Conservation (phyloP, 495 filamentous ascomycete species). For the Xylaria intraflava region DNA sequence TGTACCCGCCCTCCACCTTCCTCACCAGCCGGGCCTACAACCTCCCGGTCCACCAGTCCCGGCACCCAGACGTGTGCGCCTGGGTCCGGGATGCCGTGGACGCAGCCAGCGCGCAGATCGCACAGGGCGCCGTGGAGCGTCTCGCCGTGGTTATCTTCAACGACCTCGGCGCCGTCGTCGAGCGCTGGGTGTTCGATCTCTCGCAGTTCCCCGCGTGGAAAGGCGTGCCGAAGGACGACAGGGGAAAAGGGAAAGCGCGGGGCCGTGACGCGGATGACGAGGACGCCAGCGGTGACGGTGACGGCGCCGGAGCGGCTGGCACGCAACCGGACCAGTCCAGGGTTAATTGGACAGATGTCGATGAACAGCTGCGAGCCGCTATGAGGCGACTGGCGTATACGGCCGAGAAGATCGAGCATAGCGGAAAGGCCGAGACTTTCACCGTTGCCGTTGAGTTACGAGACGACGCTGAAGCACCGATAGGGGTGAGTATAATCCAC, state of each 20-base stretch:
- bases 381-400: constrained; percentile 46
- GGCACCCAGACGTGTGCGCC: constrained; percentile 83
- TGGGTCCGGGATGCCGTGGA: constrained; percentile 84
- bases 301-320: neutral
- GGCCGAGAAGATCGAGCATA: constrained; percentile 53
- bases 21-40: constrained; percentile 79
- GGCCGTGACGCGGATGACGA: constrained; percentile 5
- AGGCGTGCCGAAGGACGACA: constrained; percentile 15
- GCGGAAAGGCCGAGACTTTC: constrained; percentile 75
- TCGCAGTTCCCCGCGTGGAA: constrained; percentile 63
- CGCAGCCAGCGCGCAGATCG: constrained; percentile 67
- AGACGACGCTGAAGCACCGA: constrained; percentile 66
- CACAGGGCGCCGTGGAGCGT: constrained; percentile 56
- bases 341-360: constrained; percentile 36
- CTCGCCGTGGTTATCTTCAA: constrained; percentile 72
- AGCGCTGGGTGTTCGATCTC: constrained; percentile 84
- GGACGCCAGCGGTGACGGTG: constrained; percentile 4
- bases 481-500: constrained; percentile 44
- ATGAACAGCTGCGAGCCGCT: constrained; percentile 45
- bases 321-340: constrained; percentile 1
- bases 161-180: constrained; percentile 44
- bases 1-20: constrained; percentile 81
- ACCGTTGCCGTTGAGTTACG: constrained; percentile 81
- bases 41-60: constrained; percentile 78
- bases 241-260: constrained; percentile 1